A percentile compares a stretch with the other conserved stretches of the same genome.
Conservation (phyloP, 352 stramenopile species). For the Globisporangium viniferum region DNA sequence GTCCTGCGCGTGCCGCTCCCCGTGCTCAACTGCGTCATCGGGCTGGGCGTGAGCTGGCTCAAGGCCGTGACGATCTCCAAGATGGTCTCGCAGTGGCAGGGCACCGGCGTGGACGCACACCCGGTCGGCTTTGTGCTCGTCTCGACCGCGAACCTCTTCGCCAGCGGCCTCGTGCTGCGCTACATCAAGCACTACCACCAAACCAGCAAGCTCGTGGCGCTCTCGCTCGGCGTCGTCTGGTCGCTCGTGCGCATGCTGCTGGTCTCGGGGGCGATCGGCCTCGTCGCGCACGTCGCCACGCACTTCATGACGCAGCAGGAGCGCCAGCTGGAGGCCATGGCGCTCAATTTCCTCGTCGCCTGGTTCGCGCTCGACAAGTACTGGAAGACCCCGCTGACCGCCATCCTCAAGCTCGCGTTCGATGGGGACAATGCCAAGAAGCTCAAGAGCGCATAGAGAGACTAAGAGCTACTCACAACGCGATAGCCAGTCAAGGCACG, state of each 20-base stretch:
- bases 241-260: constrained; percentile 44
- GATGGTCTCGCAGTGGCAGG: constrained; percentile 56
- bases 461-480: not conserved
- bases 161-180: constrained; percentile 53
- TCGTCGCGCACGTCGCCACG: constrained; percentile 59
- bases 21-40: constrained; percentile 46
- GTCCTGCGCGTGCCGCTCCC: constrained; percentile 36
- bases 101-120: constrained; percentile 39
- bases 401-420: constrained; percentile 25
- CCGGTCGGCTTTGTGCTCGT: constrained; percentile 56
- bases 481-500: not conserved
- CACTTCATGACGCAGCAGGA: constrained; percentile 49
- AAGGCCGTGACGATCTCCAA: constrained; percentile 71
- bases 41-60: constrained; percentile 66
- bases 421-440: constrained; percentile 14
- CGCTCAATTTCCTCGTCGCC: constrained; percentile 62
- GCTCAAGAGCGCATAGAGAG: constrained; percentile 22
- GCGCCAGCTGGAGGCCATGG: constrained; percentile 42
- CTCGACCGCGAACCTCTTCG: constrained; percentile 69
- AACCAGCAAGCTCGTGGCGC: constrained; percentile 29
- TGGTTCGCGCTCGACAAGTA: constrained; percentile 76
- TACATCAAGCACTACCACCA: constrained; percentile 51
- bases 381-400: constrained; percentile 48
- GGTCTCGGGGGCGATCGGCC: constrained; percentile 37
- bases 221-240: constrained; percentile 35